These are phyloP conservation scores for Xylariaceae sp. DNA, from an alignment of 2,329 filamentous ascomycete species.

Conservation along the genomic window DNA sequence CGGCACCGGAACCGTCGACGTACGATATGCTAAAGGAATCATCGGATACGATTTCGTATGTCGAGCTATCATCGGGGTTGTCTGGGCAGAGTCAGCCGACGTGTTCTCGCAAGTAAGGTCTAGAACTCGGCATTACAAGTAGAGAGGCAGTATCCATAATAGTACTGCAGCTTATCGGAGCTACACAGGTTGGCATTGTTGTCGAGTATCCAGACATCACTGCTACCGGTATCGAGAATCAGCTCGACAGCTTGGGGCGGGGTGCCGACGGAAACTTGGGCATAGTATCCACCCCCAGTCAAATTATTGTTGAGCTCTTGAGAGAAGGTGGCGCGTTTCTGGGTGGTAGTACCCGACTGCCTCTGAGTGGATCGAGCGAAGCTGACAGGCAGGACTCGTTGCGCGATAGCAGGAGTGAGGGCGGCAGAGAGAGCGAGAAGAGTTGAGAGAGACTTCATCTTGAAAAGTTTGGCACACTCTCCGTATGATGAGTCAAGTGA, in stretches of 20 bases:
- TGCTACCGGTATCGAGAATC: slow-evolving; percentile 59
- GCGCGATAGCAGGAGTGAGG: slow-evolving; percentile 11
- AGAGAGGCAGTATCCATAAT: slow-evolving; percentile 32
- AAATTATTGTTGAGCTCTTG: slow-evolving; percentile 48
- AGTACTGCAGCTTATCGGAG: slow-evolving; percentile 28
- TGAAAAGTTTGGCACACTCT: too few relatives aligned
- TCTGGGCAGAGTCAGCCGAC: slow-evolving; percentile 9
- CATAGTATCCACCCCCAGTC: slow-evolving; percentile 52
- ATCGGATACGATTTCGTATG: slow-evolving; percentile 39
- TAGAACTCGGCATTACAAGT: slow-evolving; percentile 24
- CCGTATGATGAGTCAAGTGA: too few relatives aligned
- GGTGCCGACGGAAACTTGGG: slow-evolving; percentile 54
- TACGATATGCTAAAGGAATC: slow-evolving; percentile 57
- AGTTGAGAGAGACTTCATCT: slow-evolving; percentile 16
- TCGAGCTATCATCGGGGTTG: slow-evolving; percentile 42
- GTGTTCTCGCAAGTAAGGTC: too few relatives aligned
- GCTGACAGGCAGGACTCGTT: slow-evolving; percentile 22
- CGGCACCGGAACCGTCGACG: slow-evolving; percentile 50
- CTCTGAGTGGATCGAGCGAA: slow-evolving; percentile 16
- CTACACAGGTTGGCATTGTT: slow-evolving; percentile 35
- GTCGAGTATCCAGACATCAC: slow-evolving; percentile 55
- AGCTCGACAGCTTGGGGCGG: slow-evolving; percentile 51
- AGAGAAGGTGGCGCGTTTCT: slow-evolving; percentile 26
- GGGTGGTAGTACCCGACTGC: slow-evolving; percentile 7
- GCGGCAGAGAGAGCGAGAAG: slow-evolving; percentile 11